phyloP scores from a whole-genome alignment of 805 yeast species.

The Starmerella cellae region DNA sequence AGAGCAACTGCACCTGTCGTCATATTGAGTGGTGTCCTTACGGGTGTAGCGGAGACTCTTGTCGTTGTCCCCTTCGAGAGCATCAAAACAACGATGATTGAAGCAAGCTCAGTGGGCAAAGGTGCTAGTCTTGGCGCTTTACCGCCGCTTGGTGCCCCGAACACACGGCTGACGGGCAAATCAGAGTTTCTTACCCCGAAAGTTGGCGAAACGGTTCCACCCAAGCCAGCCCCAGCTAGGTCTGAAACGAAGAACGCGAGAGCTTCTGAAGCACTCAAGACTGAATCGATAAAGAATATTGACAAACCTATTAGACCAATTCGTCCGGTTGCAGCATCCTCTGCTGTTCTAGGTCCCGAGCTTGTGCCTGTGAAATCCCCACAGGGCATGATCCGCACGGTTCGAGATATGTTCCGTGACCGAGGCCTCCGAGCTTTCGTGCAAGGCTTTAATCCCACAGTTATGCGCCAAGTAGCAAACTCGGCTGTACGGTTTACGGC shows the following conservation, averaged over 20 bases:
- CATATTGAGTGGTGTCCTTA: conserved; percentile 71
- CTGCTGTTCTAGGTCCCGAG: not conserved
- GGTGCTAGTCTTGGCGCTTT: conserved; percentile 26
- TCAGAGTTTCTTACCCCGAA: not conserved
- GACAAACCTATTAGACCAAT: not conserved
- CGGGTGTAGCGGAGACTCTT: conserved; percentile 71
- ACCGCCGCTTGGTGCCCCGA: conserved; percentile 23
- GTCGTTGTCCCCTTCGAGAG: conserved; percentile 76
- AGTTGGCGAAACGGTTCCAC: not conserved
- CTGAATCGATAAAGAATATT: not conserved
- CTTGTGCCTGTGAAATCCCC: conserved; percentile 2
- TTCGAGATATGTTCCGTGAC: conserved; percentile 48
- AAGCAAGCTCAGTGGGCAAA: conserved; percentile 25
- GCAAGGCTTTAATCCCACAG: conserved; percentile 74
- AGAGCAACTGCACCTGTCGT: conserved; percentile 39
- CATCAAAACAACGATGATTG: conserved; percentile 65
- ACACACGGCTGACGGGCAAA: conserved; percentile 6
- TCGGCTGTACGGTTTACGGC: conserved; percentile 76
- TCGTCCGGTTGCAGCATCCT: conserved; percentile 1
- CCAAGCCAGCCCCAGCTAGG: not conserved
- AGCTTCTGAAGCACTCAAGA: not conserved
- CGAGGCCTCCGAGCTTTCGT: conserved; percentile 68
- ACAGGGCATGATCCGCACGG: conserved; percentile 19
- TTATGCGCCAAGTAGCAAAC: conserved; percentile 63
- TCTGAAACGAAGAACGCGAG: not conserved